Conservation (phyloP, 1,284 basidiomycete species). For the Sporisorium scitamineum region DNA sequence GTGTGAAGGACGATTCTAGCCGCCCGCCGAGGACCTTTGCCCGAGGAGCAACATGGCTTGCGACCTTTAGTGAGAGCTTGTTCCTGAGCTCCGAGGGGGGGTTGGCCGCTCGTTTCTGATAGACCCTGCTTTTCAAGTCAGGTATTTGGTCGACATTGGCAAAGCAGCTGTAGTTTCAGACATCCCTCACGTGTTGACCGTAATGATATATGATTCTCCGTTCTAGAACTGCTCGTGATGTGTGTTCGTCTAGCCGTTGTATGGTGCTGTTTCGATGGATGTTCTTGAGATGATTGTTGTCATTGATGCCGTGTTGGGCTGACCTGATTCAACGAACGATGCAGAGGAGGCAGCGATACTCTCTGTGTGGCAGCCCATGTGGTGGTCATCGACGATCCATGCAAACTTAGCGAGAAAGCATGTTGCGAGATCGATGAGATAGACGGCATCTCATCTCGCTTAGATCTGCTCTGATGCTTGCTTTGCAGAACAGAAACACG, state of each 20-base stretch:
- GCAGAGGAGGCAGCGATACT: too few species aligned
- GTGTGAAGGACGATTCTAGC: slow-evolving; percentile 51
- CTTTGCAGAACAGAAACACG: too few species aligned
- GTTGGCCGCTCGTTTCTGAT: slow-evolving; percentile 67
- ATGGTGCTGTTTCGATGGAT: background rate
- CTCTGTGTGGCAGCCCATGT: background rate
- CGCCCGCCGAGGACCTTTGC: slow-evolving; percentile 67
- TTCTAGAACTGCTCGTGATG: background rate
- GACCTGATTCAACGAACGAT: too few species aligned
- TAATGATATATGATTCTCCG: slow-evolving; percentile 18
- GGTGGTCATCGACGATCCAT: background rate
- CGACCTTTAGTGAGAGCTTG: slow-evolving; percentile 64
- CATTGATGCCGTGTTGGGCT: too few species aligned
- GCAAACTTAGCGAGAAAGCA: background rate
- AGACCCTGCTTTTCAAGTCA: slow-evolving; percentile 36
- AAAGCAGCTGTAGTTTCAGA: slow-evolving; percentile 20
- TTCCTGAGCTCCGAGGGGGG: slow-evolving; percentile 65
- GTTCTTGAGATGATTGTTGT: too few species aligned
- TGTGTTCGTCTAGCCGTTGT: background rate
- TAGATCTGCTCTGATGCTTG: background rate
- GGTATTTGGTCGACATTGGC: slow-evolving; percentile 14
- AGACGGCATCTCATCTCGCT: slow-evolving; percentile 1
- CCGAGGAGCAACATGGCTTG: slow-evolving; percentile 61
- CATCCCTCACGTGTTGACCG: background rate
- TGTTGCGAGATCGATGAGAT: background rate